phyloP scores from a whole-genome alignment of 83 land plant genomes.

The Isoetes engelmannii region DNA sequence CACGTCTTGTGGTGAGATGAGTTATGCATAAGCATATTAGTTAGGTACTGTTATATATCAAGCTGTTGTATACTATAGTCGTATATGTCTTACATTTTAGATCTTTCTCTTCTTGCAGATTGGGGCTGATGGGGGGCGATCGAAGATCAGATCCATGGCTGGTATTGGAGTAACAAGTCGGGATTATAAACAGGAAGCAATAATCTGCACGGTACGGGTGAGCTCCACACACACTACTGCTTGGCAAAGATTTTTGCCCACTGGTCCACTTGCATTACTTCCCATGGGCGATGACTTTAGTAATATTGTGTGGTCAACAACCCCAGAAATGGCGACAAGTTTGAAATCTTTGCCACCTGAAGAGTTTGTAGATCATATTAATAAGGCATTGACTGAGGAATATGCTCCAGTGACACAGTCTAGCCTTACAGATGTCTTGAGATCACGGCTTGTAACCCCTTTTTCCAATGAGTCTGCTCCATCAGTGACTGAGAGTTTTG shows the following conservation, averaged over 20 bases:
- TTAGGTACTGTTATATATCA: no score
- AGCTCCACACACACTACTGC: conserved; percentile 55
- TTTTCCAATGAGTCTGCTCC: conserved; percentile 26
- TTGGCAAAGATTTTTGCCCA: conserved; percentile 90
- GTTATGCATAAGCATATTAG: no score
- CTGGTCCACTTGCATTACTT: conserved; percentile 88
- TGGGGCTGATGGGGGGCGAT: conserved; percentile 94
- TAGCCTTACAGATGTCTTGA: conserved; percentile 11
- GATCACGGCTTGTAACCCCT: conserved; percentile 26
- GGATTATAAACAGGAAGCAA: conserved; percentile 76
- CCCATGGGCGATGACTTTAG: conserved; percentile 76
- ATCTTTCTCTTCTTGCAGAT: conserved; percentile 31
- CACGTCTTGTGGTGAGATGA: conserved; percentile 71
- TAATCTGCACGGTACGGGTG: conserved; percentile 85
- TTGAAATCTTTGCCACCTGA: conserved; percentile 51
- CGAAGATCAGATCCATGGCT: conserved; percentile 63
- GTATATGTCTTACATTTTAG: no score
- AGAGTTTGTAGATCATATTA: conserved; percentile 66
- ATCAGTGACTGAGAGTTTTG: conserved; percentile 55
- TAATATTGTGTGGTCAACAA: conserved; percentile 97
- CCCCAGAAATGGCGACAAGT: conserved; percentile 48
- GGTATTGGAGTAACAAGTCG: conserved; percentile 75
- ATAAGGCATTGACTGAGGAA: conserved; percentile 63
- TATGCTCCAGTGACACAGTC: conserved; percentile 67
- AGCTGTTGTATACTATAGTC: no score